Conservation (phyloP, 1,139 yeast species). For the Lizanozyma gosingica region DNA sequence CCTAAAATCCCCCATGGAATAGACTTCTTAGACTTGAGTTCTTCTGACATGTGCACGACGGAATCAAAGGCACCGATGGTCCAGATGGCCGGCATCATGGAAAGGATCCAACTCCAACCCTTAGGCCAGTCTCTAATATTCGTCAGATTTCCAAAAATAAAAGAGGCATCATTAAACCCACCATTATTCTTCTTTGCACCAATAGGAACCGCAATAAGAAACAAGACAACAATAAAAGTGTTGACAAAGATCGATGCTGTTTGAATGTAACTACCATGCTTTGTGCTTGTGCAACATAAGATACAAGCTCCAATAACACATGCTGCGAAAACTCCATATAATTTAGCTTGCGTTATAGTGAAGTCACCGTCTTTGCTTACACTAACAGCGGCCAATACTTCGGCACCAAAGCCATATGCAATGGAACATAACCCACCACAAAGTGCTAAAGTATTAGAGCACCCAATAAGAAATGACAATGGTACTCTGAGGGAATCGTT, state of each 20-base stretch:
- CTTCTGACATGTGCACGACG: constrained; percentile 24
- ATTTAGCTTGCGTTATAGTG: constrained; percentile 34
- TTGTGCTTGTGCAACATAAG: constrained; percentile 38
- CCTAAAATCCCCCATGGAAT: constrained; percentile 26
- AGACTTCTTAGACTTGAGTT: constrained; percentile 18
- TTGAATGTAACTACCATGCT: constrained; percentile 49
- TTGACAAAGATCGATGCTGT: constrained; percentile 50
- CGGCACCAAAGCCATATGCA: constrained; percentile 49
- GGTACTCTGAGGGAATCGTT: constrained; percentile 36
- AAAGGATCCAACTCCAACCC: constrained; percentile 16
- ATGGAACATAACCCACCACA: constrained; percentile 50
- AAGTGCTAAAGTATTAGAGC: constrained; percentile 49
- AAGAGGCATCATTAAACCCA: constrained; percentile 28
- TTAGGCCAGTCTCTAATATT: constrained; percentile 12
- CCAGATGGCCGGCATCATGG: constrained; percentile 26
- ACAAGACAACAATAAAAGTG: constrained; percentile 44
- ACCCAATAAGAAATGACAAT: constrained; percentile 49
- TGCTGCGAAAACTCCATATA: constrained; percentile 50
- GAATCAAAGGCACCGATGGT: constrained; percentile 26
- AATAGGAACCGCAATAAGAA: constrained; percentile 59
- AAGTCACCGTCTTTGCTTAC: constrained; percentile 39
- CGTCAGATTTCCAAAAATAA: constrained; percentile 13
- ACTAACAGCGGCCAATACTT: constrained; percentile 43
- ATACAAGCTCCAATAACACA: constrained; percentile 35
- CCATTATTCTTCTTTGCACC: constrained; percentile 24